Percentiles rank a stretch among this genome's conserved stretches.
Conservation (phyloP, 495 filamentous ascomycete genomes). For the Aspergillus sclerotiicarbonarius region DNA sequence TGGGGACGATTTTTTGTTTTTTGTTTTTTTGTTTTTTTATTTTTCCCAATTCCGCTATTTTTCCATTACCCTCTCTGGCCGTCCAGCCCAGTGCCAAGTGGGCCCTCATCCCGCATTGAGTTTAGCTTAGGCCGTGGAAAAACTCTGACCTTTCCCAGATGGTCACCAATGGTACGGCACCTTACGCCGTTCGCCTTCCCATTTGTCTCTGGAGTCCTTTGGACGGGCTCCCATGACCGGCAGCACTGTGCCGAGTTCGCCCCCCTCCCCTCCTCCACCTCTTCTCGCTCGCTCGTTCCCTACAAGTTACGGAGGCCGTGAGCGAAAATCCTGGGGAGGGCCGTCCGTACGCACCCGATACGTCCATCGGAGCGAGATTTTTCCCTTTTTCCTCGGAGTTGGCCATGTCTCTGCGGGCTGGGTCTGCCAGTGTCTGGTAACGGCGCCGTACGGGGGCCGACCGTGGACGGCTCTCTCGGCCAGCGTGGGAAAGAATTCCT, state of each 20-base stretch:
- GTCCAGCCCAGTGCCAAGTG: slow-evolving; percentile 13
- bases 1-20: slow-evolving; percentile 16
- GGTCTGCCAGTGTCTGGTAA: too few relatives aligned
- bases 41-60: slow-evolving; percentile 8
- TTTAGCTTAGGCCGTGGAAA: slow-evolving; percentile 18
- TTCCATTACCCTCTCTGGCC: slow-evolving; percentile 12
- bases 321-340: background rate
- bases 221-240: slow-evolving; percentile 21
- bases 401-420: background rate
- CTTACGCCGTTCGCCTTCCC: slow-evolving; percentile 16
- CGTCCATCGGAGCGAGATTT: background rate
- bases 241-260: slow-evolving; percentile 30
- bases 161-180: slow-evolving; percentile 17
- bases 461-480: slow-evolving; percentile 1
- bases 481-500: slow-evolving; percentile 22
- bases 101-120: slow-evolving; percentile 9
- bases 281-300: background rate
- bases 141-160: slow-evolving; percentile 25
- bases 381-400: background rate
- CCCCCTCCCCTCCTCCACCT: slow-evolving; percentile 13
- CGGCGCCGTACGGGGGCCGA: background rate
- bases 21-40: too few relatives aligned
- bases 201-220: background rate
- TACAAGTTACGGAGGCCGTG: background rate
- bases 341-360: background rate